Base-by-base conservation (phyloP, 371 early-diverging fungal species). In the Syncephalastrum contaminatum region DNA sequence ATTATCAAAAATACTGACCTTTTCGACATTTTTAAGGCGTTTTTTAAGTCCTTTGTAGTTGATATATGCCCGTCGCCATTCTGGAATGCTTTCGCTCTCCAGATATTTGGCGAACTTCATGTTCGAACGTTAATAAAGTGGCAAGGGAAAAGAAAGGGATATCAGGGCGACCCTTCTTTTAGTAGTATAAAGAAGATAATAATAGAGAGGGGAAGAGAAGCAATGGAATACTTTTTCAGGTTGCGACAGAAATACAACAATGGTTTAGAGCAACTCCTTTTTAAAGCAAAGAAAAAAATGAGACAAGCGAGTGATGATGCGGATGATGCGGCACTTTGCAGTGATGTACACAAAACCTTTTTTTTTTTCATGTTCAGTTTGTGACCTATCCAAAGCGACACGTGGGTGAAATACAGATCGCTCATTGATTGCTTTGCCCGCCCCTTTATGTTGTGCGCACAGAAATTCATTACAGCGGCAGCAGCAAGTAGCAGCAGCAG, bases 91-190 rank as follows among this genome's bases (percentile, higher is more conserved):
- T 62, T 93, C 86, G 4, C 82, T 69, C 55, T 84, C 86, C 13
- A 93, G 71, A 56, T 84, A 77, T 64, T 92, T 90, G 36, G 89
- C 88, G 66, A 93, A 93, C 71, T 89, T 89, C 93, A 93, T 92
- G 30, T 24, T 30, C 36, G 36, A 30, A 30, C 36, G 36, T 30
- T 30, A 30, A 30, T 30, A 12, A 48, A 48, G 16, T 21, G 25
- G 20, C 44, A 36, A 25, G 41, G 44, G 36, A 45, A 30, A 10
- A 39, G 18, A 10, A 39, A 12, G 22, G 16, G 16, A 44, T 54
- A 8, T 36, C 30, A 43, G n/a, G 21, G 20, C 10, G 25, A 47
- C 47, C 20, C 25, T 47, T 47, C n/a, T 24, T 30, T 30, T 30
- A 2, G 10, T 30, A 30, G 15, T 51, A 51, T 30, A 51, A 36